A percentile compares a stretch with the other conserved stretches of the same genome.
phyloP scores from a whole-genome alignment of 2,329 filamentous ascomycete genomes.

The Pseudocercospora eumusae region DNA sequence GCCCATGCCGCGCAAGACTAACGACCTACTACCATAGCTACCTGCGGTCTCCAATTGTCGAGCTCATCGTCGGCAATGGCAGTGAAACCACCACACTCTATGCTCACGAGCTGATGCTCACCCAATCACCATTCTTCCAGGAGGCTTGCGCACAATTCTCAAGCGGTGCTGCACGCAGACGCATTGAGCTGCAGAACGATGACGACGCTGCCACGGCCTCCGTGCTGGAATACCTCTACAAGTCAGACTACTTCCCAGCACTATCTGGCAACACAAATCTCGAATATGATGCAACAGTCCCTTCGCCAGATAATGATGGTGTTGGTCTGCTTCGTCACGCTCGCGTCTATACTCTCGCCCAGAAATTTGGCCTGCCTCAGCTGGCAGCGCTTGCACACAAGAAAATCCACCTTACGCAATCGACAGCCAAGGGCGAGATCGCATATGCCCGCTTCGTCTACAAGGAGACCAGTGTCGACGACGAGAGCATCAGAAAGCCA shows the following conservation, averaged over 20 bases:
- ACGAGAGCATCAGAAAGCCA: conserved; percentile 73
- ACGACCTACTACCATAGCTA: conserved; percentile 40
- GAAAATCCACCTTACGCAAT: conserved; percentile 91
- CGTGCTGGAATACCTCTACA: conserved; percentile 83
- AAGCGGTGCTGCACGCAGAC: conserved; percentile 58
- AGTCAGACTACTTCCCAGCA: conserved; percentile 79
- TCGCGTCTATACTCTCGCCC: conserved; percentile 83
- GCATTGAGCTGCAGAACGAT: conserved; percentile 68
- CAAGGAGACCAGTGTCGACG: conserved; percentile 68
- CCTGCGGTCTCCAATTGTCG: conserved; percentile 52
- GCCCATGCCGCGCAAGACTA: not conserved
- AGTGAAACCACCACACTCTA: conserved; percentile 65
- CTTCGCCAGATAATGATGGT: conserved; percentile 72
- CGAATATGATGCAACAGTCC: conserved; percentile 66
- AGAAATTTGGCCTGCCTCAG: conserved; percentile 66
- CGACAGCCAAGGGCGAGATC: conserved; percentile 85
- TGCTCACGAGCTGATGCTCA: conserved; percentile 76
- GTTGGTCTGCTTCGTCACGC: conserved; percentile 85
- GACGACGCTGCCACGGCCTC: conserved; percentile 73
- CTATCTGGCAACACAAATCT: conserved; percentile 62
- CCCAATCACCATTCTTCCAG: conserved; percentile 72
- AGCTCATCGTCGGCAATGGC: conserved; percentile 52
- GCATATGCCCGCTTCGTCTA: conserved; percentile 90
- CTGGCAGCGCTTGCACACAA: conserved; percentile 77
- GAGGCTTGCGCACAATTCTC: conserved; percentile 63